Percentiles rank a stretch among this genome's conserved stretches.
These are phyloP conservation scores for Tricholoma matsutake DNA, from an alignment of 768 basidiomycete species.

Conservation along the genomic window DNA sequence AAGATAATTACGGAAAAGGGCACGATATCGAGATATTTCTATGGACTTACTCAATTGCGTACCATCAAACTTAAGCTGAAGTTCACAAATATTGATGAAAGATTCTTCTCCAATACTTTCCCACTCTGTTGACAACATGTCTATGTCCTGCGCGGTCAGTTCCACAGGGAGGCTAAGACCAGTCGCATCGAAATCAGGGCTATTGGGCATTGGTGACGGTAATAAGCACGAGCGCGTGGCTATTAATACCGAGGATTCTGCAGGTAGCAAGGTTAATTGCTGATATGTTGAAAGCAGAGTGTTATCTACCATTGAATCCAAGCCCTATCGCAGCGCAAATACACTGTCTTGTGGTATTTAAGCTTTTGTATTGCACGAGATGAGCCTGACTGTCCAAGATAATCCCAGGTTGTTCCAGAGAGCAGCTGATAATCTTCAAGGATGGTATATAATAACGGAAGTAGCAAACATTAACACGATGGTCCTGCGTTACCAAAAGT, in stretches of 20 bases:
- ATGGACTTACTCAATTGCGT: conserved; percentile 37
- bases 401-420: conserved; percentile 41
- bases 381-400: conserved; percentile 32
- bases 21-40: background rate
- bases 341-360: conserved; percentile 45
- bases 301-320: conserved; percentile 50
- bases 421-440: conserved; percentile 47
- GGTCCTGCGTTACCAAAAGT: conserved; percentile 62
- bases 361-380: conserved; percentile 30
- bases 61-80: conserved; percentile 49
- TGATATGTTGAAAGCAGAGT: background rate
- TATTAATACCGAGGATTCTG: conserved; percentile 57
- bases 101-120: conserved; percentile 60
- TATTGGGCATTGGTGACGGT: conserved; percentile 30
- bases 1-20: background rate
- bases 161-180: conserved; percentile 35
- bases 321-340: conserved; percentile 57
- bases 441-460: conserved; percentile 42
- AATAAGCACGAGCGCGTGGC: conserved; percentile 58
- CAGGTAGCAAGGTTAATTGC: conserved; percentile 3
- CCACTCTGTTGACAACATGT: conserved; percentile 33
- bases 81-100: conserved; percentile 58
- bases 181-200: background rate
- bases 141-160: conserved; percentile 25
- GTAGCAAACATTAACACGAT: conserved; percentile 53